Evolutionary conservation across 2,329 filamentous ascomycete species (phyloP), one percentile per base, ranked within the genome.

Genomic region (Colletotrichum australisinense): DNA sequence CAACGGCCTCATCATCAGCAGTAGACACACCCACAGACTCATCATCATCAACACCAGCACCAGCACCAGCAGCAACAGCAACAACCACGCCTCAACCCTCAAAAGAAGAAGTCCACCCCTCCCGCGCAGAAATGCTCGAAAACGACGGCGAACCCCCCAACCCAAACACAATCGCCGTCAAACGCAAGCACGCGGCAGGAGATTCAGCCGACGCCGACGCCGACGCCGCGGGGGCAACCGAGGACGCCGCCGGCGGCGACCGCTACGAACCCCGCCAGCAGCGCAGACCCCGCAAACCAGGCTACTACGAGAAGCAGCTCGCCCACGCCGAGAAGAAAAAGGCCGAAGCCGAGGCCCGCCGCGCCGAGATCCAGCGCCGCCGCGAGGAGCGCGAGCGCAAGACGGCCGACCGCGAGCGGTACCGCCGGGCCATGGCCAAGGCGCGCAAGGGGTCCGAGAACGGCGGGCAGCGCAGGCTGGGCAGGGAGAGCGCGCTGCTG

Each of bases 401-500:
- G 74, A 84, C 89, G 4, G 92, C 93, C 63, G 91, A 92, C 77
- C 90, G 92, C 14, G 87, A 91, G 76, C 87, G 87, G 73, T 89
- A 92, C 78, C 88, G 91, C 73, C 91, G 89, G 77, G 91, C 92
- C 75, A 90, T 94, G 81, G 92, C 93, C 75, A 93, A 92, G 81
- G 94, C 95, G 64, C 90, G 92, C 46, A 91, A 93, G 81, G 91
- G 91, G 32, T 83, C 78, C 75, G 81, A 86, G 77, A 90, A 93
- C 79, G 94, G 94, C 12, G 38, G 38, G 38, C 92, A 93, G 84
- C 89, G 93, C 81, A 95, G 94, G 84, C 82, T 98, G 60, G 95
- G 95, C 1, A 88, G 94, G 74, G 95, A 97, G 86, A 95, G 95
- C 78, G 89, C 88, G 42, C 87, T 96, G 49, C 78, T 98, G 77